These are phyloP conservation scores for Venturia nashicola DNA, from an alignment of 2,329 filamentous ascomycete genomes.

Conservation along the genomic window DNA sequence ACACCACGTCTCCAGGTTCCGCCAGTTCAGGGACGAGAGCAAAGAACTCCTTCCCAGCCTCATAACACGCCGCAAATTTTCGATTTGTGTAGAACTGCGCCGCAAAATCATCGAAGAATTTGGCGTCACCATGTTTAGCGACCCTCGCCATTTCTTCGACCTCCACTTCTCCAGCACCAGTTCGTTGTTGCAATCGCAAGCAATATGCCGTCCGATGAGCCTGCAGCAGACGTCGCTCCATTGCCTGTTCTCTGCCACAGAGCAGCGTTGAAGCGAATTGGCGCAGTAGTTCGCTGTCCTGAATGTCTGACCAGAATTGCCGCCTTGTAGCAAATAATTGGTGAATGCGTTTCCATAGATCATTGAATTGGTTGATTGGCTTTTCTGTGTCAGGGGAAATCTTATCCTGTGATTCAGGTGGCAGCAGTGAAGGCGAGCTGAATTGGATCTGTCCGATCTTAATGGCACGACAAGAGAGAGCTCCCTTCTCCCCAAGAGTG, in stretches of 20 bases:
- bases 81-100: neutral
- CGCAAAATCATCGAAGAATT: neutral
- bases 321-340: neutral
- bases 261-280: neutral
- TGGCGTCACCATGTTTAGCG: neutral
- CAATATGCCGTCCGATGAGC: neutral
- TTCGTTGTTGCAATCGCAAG: neutral
- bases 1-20: neutral
- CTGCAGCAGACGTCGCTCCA: neutral
- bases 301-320: neutral
- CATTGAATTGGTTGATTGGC: neutral
- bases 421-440: neutral
- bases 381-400: neutral
- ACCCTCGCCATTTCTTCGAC: neutral
- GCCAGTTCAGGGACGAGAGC: neutral
- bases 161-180: neutral
- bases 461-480: neutral
- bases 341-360: neutral
- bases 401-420: neutral
- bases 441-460: neutral
- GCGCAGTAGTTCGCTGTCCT: conserved; percentile 3
- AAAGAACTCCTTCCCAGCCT: neutral
- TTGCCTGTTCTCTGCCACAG: neutral
- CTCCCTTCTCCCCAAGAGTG: neutral
- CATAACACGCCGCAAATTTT: neutral